These are phyloP conservation scores for Exutisphaerella laricina DNA, from an alignment of 2,329 filamentous ascomycete genomes.

Conservation along the genomic window DNA sequence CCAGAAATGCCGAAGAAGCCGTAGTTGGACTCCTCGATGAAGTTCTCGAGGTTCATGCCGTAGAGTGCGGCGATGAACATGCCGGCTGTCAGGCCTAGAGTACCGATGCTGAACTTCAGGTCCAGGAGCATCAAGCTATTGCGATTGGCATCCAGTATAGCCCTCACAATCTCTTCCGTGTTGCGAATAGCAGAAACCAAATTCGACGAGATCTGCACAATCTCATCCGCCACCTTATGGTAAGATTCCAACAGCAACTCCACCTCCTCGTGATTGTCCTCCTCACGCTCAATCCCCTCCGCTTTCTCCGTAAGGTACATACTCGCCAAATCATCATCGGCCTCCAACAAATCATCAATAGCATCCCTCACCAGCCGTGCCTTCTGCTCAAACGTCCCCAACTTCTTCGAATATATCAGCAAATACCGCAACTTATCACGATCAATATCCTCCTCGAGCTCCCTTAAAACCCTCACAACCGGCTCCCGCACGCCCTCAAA, in stretches of 20 bases:
- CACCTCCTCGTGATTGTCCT: constrained; percentile 90
- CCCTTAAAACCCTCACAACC: constrained; percentile 78
- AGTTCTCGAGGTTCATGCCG: constrained; percentile 99
- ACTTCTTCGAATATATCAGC: constrained; percentile 88
- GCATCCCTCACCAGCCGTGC: constrained; percentile 89
- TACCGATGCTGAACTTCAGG: constrained; percentile 92
- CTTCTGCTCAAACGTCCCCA: constrained; percentile 97
- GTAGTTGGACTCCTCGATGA: constrained; percentile 87
- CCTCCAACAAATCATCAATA: constrained; percentile 90
- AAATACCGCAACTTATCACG: constrained; percentile 85
- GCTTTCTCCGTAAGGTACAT: constrained; percentile 96
- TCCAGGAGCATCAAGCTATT: constrained; percentile 97
- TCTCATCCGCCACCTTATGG: constrained; percentile 96
- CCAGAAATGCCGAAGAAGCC: constrained; percentile 74
- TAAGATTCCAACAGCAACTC: constrained; percentile 97
- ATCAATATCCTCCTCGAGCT: constrained; percentile 95
- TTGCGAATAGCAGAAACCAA: constrained; percentile 92
- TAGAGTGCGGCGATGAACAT: constrained; percentile 98
- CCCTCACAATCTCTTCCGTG: constrained; percentile 96
- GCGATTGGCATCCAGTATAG: constrained; percentile 94
- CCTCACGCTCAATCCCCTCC: constrained; percentile 63
- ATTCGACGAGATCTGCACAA: constrained; percentile 90
- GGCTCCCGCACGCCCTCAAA: constrained; percentile 92
- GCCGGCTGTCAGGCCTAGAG: constrained; percentile 86
- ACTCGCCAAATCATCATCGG: constrained; percentile 85